A percentile compares a stretch with the other conserved stretches of the same genome.
phyloP scores from a whole-genome alignment of 2,329 filamentous ascomycete species.

The Metarhizium album region DNA sequence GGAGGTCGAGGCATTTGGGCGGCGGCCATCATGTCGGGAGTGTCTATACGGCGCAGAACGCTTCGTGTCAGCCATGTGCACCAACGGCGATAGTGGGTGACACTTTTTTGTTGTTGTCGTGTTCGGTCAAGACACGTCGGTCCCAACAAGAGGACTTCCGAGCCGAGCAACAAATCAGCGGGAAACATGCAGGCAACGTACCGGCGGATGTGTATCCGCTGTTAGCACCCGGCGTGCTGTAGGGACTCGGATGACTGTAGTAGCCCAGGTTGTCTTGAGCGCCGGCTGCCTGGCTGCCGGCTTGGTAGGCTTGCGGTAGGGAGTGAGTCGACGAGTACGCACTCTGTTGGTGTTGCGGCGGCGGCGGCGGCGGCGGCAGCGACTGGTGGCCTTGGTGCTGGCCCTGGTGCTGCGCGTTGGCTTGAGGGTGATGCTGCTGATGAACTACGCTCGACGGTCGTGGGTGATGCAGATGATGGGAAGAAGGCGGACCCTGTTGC shows the following conservation, averaged over 20 bases:
- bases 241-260: slow-evolving; percentile 68
- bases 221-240: slow-evolving; percentile 70
- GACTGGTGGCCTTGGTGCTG: slow-evolving; percentile 36
- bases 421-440: slow-evolving; percentile 37
- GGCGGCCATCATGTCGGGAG: slow-evolving; percentile 57
- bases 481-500: slow-evolving; percentile 59
- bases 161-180: neutral
- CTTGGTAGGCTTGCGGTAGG: slow-evolving; percentile 56
- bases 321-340: slow-evolving; percentile 60
- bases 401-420: slow-evolving; percentile 46
- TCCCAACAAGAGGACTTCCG: too few relatives aligned
- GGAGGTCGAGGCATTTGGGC: slow-evolving; percentile 60
- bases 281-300: slow-evolving; percentile 49
- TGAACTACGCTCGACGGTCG: slow-evolving; percentile 64
- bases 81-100: neutral
- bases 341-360: slow-evolving; percentile 48
- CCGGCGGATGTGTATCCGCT: slow-evolving; percentile 82
- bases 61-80: slow-evolving; percentile 10
- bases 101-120: neutral
- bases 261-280: slow-evolving; percentile 61
- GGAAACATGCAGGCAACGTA: slow-evolving; percentile 34
- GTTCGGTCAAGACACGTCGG: too few relatives aligned
- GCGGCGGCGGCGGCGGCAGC: slow-evolving; percentile 24
- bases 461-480: slow-evolving; percentile 57
- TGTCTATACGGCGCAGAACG: slow-evolving; percentile 29